These are phyloP conservation scores for Beauveria asiatica DNA, from an alignment of 2,329 filamentous ascomycete species.

Conservation along the genomic window DNA sequence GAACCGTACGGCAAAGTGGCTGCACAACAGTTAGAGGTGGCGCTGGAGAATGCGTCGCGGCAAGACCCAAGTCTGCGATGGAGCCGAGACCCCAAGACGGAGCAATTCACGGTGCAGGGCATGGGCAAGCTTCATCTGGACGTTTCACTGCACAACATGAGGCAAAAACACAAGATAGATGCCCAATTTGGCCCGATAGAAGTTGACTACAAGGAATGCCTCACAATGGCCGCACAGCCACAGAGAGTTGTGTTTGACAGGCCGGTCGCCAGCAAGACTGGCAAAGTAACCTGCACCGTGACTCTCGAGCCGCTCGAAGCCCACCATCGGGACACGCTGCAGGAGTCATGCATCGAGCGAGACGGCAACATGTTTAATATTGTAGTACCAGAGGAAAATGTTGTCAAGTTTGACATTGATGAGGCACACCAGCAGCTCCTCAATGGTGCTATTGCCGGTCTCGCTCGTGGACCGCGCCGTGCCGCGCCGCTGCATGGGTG, in stretches of 20 bases:
- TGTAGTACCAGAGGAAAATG: constrained; percentile 41
- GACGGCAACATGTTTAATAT: constrained; percentile 64
- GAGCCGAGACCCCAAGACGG: constrained; percentile 77
- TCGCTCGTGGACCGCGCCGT: constrained; percentile 76
- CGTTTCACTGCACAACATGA: constrained; percentile 78
- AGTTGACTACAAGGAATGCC: constrained; percentile 86
- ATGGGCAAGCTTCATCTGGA: constrained; percentile 97
- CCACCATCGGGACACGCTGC: constrained; percentile 27
- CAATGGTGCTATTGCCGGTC: constrained; percentile 73
- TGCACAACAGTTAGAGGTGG: constrained; percentile 69
- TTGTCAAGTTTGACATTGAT: constrained; percentile 40
- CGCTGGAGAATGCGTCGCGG: constrained; percentile 67
- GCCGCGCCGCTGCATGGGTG: constrained; percentile 73
- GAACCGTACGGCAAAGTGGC: constrained; percentile 71
- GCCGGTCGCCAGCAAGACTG: constrained; percentile 68
- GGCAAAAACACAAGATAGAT: constrained; percentile 82
- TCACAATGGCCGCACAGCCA: constrained; percentile 48
- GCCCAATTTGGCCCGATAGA: constrained; percentile 83
- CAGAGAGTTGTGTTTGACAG: constrained; percentile 64
- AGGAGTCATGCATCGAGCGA: constrained; percentile 38
- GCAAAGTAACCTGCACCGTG: constrained; percentile 68
- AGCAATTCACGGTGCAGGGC: constrained; percentile 85
- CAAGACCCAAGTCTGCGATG: constrained; percentile 92
- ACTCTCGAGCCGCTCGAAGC: constrained; percentile 52
- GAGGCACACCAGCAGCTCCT: constrained; percentile 52